Base-by-base conservation (phyloP, 192 early-diverging fungal species). In the Podila clonocystis region DNA sequence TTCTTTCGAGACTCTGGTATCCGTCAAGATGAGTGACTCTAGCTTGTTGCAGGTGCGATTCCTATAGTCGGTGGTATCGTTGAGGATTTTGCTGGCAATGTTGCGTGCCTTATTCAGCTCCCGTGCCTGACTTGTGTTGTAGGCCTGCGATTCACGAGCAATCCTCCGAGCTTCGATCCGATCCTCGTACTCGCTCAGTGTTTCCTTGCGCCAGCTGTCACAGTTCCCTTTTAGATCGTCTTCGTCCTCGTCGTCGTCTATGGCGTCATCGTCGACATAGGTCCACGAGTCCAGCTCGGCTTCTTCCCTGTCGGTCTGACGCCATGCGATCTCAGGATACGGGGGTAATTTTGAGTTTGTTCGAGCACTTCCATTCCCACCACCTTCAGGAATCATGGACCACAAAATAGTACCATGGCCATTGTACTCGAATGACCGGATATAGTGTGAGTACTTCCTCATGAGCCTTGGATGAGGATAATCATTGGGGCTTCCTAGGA, bases 381-480 rank as follows among this genome's bases (percentile, higher is more conserved):
- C 20, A 9, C 45, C 52, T 28, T 24, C 17, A 30, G 67, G 41
- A 5, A 76, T 70, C 74, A 76, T 76, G 7, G 67, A 41, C 15
- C 55, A 34, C 62, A 76, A 49, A 13, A 76, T 63, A 2, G 55
- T 58, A 1, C 68, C 68, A 45, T 76, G 74, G 5, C 74, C 74
- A 55, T 76, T 76, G 49, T 70, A 76, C 26, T 76, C 74, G 30
- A 76, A 76, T 1, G 74, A 58, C 33, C 58, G 62, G 58, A 76
- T 76, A 2, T 70, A 26, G 36, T 76, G 74, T 36, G 50, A 34
- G 38, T 76, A 52, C 57, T 76, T 76, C 17, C 41, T 48, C 58
- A 76, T 65, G 5, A 41, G 36, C 34, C 12, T 76, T 0, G 26
- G 19, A 11, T 67, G 34, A 3, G 74, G 74, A 57, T 76, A 76